Evolutionary conservation across 768 basidiomycete genomes (phyloP).

Genomic region (Mycena kentingensis): DNA sequence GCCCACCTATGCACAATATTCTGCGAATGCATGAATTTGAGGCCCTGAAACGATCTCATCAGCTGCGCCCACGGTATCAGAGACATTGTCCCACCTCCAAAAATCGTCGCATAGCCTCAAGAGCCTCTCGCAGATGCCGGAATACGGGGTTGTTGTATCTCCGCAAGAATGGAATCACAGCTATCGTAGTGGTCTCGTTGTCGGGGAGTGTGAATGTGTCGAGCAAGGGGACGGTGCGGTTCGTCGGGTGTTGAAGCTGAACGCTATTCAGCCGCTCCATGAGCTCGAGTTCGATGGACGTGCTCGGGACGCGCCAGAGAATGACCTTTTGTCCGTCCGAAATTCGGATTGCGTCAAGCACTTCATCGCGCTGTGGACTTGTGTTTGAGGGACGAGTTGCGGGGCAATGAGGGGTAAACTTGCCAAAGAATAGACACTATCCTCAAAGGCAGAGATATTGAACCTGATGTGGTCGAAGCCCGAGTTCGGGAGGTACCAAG

Average conservation of each 20-base stretch:
- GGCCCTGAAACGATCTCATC: conserved; percentile 14
- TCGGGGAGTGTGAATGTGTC: conserved; percentile 26
- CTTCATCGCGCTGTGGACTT: background rate
- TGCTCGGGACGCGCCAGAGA: conserved; percentile 15
- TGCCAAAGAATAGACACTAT: background rate
- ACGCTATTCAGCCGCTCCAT: conserved; percentile 17
- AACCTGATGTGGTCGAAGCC: background rate
- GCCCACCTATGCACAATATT: conserved; percentile 24
- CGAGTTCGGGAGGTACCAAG: background rate
- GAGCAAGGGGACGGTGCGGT: conserved; percentile 27
- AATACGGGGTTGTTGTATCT: conserved; percentile 24
- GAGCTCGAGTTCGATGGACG: conserved; percentile 16
- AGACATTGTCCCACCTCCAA: conserved; percentile 15
- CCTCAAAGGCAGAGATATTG: background rate
- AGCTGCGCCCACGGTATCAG: background rate
- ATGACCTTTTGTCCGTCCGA: conserved; percentile 24
- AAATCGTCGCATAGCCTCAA: conserved; percentile 25
- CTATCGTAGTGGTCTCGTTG: conserved; percentile 4
- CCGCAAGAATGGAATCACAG: conserved; percentile 27
- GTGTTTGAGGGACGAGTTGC: background rate
- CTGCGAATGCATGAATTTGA: conserved; percentile 27
- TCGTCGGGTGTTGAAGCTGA: conserved; percentile 21
- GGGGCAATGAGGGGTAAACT: background rate
- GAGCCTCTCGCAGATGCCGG: conserved; percentile 24
- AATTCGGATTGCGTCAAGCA: conserved; percentile 21